Percentiles rank a stretch among this genome's conserved stretches.
Evolutionary conservation across 768 basidiomycete genomes (phyloP).

Genomic region (Vararia minispora): DNA sequence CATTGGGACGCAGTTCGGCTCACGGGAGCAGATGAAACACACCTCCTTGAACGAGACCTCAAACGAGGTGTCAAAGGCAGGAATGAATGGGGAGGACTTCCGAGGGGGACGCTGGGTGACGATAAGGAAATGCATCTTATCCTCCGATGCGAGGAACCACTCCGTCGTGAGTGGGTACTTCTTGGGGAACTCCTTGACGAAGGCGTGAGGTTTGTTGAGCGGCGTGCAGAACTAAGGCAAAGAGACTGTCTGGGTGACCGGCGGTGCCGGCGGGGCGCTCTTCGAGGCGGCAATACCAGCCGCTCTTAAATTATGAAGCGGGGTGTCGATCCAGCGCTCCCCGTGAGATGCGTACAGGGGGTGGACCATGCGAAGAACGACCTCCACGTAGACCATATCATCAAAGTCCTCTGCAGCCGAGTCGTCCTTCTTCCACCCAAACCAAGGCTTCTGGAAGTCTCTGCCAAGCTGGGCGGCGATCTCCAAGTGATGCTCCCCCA

Average conservation of each 20-base stretch:
- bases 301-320: slow-evolving; percentile 88
- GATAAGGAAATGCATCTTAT: slow-evolving; percentile 88
- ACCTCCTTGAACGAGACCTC: slow-evolving; percentile 99
- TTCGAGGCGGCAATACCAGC: slow-evolving; percentile 91
- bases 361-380: slow-evolving; percentile 77
- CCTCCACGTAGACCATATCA: slow-evolving; percentile 98
- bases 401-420: slow-evolving; percentile 73
- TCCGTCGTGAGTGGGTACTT: slow-evolving; percentile 68
- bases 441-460: slow-evolving; percentile 94
- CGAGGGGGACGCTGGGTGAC: slow-evolving; percentile 92
- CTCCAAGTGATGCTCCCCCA: slow-evolving; percentile 75
- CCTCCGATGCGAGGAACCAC: slow-evolving; percentile 85
- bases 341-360: slow-evolving; percentile 90
- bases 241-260: slow-evolving; percentile 61
- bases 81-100: slow-evolving; percentile 97
- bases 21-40: too few species aligned
- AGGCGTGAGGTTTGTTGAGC: slow-evolving; percentile 69
- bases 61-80: slow-evolving; percentile 82
- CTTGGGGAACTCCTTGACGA: slow-evolving; percentile 73
- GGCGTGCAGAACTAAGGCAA: slow-evolving; percentile 66
- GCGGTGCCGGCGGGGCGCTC: slow-evolving; percentile 88
- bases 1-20: too few species aligned
- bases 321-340: slow-evolving; percentile 84
- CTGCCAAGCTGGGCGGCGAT: slow-evolving; percentile 85
- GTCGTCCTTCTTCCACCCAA: slow-evolving; percentile 90